Evolutionary conservation across 306 rosid genomes (phyloP).

Genomic region (Fragaria vesca): DNA sequence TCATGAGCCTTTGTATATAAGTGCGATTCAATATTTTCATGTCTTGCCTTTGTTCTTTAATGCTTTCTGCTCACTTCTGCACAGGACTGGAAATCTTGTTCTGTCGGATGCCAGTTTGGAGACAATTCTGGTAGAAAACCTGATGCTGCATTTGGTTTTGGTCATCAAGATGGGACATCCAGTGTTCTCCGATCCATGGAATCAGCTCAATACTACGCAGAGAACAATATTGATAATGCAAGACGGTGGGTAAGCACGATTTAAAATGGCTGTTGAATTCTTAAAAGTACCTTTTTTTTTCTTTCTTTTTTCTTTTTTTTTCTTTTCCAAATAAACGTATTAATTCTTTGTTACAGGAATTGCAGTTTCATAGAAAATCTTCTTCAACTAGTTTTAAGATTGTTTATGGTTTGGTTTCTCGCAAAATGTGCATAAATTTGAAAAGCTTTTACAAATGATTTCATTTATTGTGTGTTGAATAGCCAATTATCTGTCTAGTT

Average conservation of each 20-base stretch:
- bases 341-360: conserved; percentile 14
- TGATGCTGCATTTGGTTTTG: conserved; percentile 76
- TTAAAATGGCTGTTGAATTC: conserved; percentile 33
- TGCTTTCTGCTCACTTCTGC: conserved; percentile 22
- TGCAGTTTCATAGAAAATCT: not conserved
- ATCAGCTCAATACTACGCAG: conserved; percentile 67
- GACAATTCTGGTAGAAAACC: conserved; percentile 31
- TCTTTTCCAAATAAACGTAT: not conserved
- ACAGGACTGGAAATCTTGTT: conserved; percentile 73
- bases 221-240: conserved; percentile 70
- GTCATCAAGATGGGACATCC: conserved; percentile 45
- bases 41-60: not conserved
- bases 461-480: not conserved
- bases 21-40: not conserved
- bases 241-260: conserved; percentile 99
- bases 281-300: conserved; percentile 3
- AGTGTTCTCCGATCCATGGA: conserved; percentile 88
- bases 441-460: not conserved
- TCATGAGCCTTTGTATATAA: not conserved
- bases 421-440: not conserved
- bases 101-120: conserved; percentile 77
- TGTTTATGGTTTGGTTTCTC: not conserved
- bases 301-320: no score
- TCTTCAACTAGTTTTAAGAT: not conserved
- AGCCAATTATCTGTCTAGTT: not conserved